Base-by-base conservation (phyloP, 2,329 filamentous ascomycete genomes). In the Colletotrichum sp. region DNA sequence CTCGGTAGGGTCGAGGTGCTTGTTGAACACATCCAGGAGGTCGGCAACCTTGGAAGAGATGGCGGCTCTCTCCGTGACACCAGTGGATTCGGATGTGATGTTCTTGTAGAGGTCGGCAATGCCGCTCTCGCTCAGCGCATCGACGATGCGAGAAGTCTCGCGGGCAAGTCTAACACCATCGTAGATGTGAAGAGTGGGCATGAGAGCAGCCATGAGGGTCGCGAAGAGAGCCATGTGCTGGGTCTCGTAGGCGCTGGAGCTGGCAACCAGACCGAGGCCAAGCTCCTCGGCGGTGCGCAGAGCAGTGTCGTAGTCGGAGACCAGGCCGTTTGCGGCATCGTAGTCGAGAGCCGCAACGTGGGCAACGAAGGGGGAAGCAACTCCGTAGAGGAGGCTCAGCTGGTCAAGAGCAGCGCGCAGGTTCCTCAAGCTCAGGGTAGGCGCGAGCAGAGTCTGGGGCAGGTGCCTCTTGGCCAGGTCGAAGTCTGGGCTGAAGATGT, bases 401-500 rank as follows among this genome's bases (percentile, higher is more conserved):
- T 98, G 96, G 84, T 98, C 96, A 65, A 99, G 90, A 32, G 95
- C 91, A n/a, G 93, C 88, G 57, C 96, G 94, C 82, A 99, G 90
- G 82, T 94, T 93, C 76, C 92, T 91, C 79, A 99, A 88, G 78
- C 93, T 96, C 61, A 95, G 93, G 1, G 96, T 96, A 4, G 96
- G 95, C 12, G 96, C 96, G 78, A 99, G 87, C 78, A 99, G 93
- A 19, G 95, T 93, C 89, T 99, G 97, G 4, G 97, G 96, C 74
- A 98, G 93, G 83, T 97, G 93, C 79, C 96, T 93, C 90, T 97
- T 98, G 88, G 91, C 92, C 81, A 98, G 86, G 84, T 98, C 96
- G 82, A 98, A 98, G 86, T 99, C 97, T 82, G 95, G 95, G 77
- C 96, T 98, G 90, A 98, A 99, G 84, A 98, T 95, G 87, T 99